Evolutionary conservation across 495 filamentous ascomycete genomes (phyloP).

Genomic region (Aspergillus panamensis): DNA sequence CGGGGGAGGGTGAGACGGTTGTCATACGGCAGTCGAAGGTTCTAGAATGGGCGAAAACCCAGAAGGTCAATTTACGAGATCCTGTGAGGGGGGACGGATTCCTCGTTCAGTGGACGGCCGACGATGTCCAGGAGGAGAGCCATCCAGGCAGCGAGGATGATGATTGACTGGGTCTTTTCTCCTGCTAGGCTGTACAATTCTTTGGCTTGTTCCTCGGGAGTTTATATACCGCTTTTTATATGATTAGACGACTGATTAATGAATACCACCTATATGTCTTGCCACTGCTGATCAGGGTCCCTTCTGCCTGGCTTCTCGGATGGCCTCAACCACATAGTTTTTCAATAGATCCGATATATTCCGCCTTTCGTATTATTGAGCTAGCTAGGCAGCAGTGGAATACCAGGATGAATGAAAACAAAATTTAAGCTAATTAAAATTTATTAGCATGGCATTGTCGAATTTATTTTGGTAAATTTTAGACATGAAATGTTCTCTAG

Average conservation of each 20-base stretch:
- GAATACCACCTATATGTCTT: not conserved
- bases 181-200: not conserved
- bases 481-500: slow-evolving; percentile 18
- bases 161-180: slow-evolving; percentile 3
- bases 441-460: slow-evolving; percentile 19
- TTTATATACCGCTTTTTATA: not conserved
- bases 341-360: not conserved
- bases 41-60: slow-evolving; percentile 42
- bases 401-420: not conserved
- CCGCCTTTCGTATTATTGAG: not conserved
- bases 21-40: slow-evolving; percentile 45
- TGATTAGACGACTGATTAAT: not conserved
- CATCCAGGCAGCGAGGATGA: slow-evolving; percentile 15
- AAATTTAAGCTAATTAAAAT: not conserved
- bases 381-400: not conserved
- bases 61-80: slow-evolving; percentile 41
- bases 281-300: not conserved
- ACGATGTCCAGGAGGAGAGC: slow-evolving; percentile 10
- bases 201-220: not conserved
- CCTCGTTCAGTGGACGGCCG: slow-evolving; percentile 32
- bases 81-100: slow-evolving; percentile 50
- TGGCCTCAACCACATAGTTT: not conserved
- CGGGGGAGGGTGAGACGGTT: slow-evolving; percentile 35
- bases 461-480: slow-evolving; percentile 31
- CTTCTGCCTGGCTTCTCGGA: not conserved